Percentiles rank a stretch among this genome's conserved stretches.
Evolutionary conservation across 495 filamentous ascomycete genomes (phyloP).

Genomic region (Penicillium paxilli): DNA sequence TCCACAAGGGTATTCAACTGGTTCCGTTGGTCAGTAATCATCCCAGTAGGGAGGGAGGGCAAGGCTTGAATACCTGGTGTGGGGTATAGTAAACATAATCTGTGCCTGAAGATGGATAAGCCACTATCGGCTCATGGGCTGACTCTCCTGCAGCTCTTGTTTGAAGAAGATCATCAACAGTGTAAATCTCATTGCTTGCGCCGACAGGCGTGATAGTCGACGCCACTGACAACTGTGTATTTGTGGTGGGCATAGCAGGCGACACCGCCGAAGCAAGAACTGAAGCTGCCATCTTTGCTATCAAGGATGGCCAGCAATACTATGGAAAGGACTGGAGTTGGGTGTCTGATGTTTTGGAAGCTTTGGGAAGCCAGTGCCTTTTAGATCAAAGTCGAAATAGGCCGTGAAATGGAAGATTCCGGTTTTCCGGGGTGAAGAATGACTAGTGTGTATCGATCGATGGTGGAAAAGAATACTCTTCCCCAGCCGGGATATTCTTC

Average conservation of each 20-base stretch:
- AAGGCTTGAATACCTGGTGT: slow-evolving; percentile 13
- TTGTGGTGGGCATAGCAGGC: background rate
- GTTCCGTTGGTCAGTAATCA: background rate
- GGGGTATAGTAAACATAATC: slow-evolving; percentile 38
- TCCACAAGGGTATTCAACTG: slow-evolving; percentile 33
- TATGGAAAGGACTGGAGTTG: background rate
- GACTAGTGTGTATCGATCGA: background rate
- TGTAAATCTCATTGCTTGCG: slow-evolving; percentile 14
- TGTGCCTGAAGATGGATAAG: slow-evolving; percentile 28
- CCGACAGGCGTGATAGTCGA: background rate
- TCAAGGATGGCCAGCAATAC: background rate
- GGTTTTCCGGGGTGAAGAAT: background rate
- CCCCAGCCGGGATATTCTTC: no score
- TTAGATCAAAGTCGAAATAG: slow-evolving; percentile 1
- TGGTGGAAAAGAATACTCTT: no score
- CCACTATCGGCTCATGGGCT: slow-evolving; percentile 30
- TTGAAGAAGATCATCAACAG: slow-evolving; percentile 30
- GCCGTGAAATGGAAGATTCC: background rate
- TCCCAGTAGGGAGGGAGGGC: background rate
- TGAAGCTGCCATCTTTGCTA: slow-evolving; percentile 2
- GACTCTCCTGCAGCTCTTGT: slow-evolving; percentile 19
- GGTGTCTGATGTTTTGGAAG: no score
- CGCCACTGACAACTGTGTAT: background rate
- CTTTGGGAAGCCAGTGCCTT: background rate
- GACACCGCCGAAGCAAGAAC: background rate